These are phyloP conservation scores for Scutellaria minor DNA, from an alignment of 257 asterid species.

Conservation along the genomic window DNA sequence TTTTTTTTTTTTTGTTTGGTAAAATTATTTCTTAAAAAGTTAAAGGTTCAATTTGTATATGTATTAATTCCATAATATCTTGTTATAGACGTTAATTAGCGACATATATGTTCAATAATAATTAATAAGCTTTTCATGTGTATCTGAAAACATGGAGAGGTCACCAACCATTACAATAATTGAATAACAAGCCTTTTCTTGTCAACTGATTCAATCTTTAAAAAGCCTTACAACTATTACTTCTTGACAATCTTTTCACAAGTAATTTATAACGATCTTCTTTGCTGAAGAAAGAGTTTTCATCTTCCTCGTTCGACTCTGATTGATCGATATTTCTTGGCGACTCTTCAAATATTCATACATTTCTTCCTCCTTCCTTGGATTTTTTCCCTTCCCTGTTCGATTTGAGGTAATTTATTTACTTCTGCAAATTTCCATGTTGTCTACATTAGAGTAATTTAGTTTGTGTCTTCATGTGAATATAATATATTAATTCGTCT, in stretches of 20 bases:
- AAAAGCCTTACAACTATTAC: slow-evolving; percentile 24
- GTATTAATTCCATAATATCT: neutral
- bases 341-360: neutral
- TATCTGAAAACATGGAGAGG: slow-evolving; percentile 44
- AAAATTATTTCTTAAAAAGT: slow-evolving; percentile 11
- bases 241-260: slow-evolving; percentile 22
- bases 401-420: slow-evolving; percentile 23
- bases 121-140: slow-evolving; percentile 23
- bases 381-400: slow-evolving; percentile 5
- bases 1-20: no score
- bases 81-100: slow-evolving; percentile 25
- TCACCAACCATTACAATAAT: slow-evolving; percentile 52
- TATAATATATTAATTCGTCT: neutral
- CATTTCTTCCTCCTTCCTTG: neutral
- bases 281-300: neutral
- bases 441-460: slow-evolving; percentile 5
- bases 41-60: slow-evolving; percentile 1
- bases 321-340: slow-evolving; percentile 1
- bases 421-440: neutral
- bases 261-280: neutral
- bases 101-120: slow-evolving; percentile 14
- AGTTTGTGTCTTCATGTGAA: neutral
- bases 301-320: neutral
- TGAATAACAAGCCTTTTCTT: slow-evolving; percentile 34
- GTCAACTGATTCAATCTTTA: slow-evolving; percentile 24